Percentiles rank a stretch among this genome's conserved stretches.
These are phyloP conservation scores for Dryadomyces quercivorus DNA, from an alignment of 2,329 filamentous ascomycete species.

Conservation along the genomic window DNA sequence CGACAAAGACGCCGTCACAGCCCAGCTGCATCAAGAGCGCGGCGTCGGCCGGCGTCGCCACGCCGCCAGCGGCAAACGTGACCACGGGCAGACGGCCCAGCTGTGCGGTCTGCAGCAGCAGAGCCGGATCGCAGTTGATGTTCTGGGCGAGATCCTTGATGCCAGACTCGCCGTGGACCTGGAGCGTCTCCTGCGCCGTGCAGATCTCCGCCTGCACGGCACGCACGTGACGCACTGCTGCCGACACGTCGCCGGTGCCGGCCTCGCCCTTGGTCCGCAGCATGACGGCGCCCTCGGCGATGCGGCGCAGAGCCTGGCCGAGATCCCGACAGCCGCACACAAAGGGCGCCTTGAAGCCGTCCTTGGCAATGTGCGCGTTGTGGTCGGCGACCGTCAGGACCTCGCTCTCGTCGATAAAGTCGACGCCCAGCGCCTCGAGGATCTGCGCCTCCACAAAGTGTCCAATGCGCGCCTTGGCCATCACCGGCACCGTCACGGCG, in stretches of 20 bases:
- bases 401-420: conserved; percentile 98
- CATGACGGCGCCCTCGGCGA: conserved; percentile 93
- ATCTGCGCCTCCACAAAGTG: conserved; percentile 99
- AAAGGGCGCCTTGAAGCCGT: conserved; percentile 71
- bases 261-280: conserved; percentile 98
- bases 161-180: conserved; percentile 35
- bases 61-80: conserved; percentile 95
- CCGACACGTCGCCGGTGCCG: conserved; percentile 91
- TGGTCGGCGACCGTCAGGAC: conserved; percentile 92
- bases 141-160: conserved; percentile 67
- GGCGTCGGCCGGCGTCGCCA: conserved; percentile 97
- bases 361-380: conserved; percentile 84
- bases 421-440: conserved; percentile 84
- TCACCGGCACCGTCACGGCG: conserved; percentile 92
- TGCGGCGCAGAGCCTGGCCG: conserved; percentile 81
- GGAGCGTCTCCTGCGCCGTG: conserved; percentile 63
- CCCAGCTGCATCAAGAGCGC: conserved; percentile 97
- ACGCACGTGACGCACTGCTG: conserved; percentile 93
- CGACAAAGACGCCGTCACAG: conserved; percentile 96
- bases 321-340: conserved; percentile 94
- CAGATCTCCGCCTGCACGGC: conserved; percentile 76
- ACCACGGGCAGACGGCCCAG: conserved; percentile 84
- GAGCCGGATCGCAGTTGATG: conserved; percentile 62
- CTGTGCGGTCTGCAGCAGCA: conserved; percentile 79
- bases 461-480: conserved; percentile 96